phyloP scores from a whole-genome alignment of 78 protist genomes.

The Blattamonas nauphoetae region DNA sequence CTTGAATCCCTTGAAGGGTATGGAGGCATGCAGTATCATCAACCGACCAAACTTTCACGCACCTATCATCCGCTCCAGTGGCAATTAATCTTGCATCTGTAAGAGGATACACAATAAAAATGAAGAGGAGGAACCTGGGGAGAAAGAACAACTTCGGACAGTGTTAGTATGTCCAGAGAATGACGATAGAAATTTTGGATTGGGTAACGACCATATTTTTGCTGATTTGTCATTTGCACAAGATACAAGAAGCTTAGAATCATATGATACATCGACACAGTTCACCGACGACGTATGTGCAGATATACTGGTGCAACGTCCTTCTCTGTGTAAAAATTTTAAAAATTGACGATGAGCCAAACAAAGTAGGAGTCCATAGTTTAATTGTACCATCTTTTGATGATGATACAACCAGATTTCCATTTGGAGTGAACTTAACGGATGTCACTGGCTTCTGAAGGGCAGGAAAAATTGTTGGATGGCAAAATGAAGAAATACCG shows the following conservation, averaged over 20 bases:
- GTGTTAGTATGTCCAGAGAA: slow-evolving; percentile 70
- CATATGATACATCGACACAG: slow-evolving; percentile 42
- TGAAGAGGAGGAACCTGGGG: too few species aligned
- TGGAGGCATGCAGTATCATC: slow-evolving; percentile 10
- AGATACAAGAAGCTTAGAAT: slow-evolving; percentile 35
- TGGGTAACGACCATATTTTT: slow-evolving; percentile 46
- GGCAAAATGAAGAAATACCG: slow-evolving; percentile 12
- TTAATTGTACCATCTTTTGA: slow-evolving; percentile 51
- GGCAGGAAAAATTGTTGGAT: background rate
- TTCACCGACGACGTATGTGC: slow-evolving; percentile 51
- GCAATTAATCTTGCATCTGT: slow-evolving; percentile 41
- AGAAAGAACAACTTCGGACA: slow-evolving; percentile 55
- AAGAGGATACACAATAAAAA: too few species aligned
- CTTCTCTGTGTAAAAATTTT: background rate
- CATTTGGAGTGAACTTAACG: slow-evolving; percentile 45
- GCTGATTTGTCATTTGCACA: slow-evolving; percentile 67
- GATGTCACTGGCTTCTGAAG: slow-evolving; percentile 36
- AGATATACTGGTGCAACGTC: slow-evolving; percentile 27
- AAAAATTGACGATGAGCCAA: background rate
- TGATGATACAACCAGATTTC: slow-evolving; percentile 53
- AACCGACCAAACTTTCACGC: slow-evolving; percentile 63
- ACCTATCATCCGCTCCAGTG: slow-evolving; percentile 64
- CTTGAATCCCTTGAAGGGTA: slow-evolving; percentile 54
- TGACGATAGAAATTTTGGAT: slow-evolving; percentile 33
- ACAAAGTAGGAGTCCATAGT: slow-evolving; percentile 60